Evolutionary conservation across 306 rosid genomes (phyloP).

Genomic region (Corylus americana): DNA sequence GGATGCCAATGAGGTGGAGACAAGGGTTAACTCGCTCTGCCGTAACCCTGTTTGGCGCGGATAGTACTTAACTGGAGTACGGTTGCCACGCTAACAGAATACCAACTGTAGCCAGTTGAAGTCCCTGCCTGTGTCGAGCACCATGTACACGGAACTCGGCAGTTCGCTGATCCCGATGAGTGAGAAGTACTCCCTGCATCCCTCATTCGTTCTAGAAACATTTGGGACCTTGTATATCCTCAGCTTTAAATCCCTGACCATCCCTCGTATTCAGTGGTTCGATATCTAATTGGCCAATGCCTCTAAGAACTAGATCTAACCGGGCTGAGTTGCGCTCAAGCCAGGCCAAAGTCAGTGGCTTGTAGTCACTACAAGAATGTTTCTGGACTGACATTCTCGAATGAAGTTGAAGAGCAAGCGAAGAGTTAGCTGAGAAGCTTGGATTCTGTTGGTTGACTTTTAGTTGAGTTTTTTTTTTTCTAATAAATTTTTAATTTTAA

Average conservation of each 20-base stretch:
- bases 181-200: constrained; percentile 93
- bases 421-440: not conserved
- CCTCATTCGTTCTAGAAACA: constrained; percentile 80
- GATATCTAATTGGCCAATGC: constrained; percentile 46
- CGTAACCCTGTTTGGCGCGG: not conserved
- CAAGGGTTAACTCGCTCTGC: not conserved
- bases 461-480: no score
- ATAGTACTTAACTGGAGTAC: constrained; percentile 7
- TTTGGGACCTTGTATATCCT: constrained; percentile 56
- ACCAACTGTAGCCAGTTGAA: constrained; percentile 80
- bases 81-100: no score
- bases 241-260: constrained; percentile 17
- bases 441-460: constrained; percentile 11
- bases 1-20: constrained; percentile 19
- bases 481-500: no score
- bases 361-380: constrained; percentile 44
- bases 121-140: constrained; percentile 87
- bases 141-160: constrained; percentile 62
- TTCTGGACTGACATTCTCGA: constrained; percentile 56
- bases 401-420: constrained; percentile 41
- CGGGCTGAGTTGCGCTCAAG: constrained; percentile 81
- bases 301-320: constrained; percentile 45
- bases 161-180: constrained; percentile 82
- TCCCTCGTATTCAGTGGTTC: constrained; percentile 20
- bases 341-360: constrained; percentile 50